phyloP scores from a whole-genome alignment of 495 filamentous ascomycete species.

The Aspergillus haitiensis region DNA sequence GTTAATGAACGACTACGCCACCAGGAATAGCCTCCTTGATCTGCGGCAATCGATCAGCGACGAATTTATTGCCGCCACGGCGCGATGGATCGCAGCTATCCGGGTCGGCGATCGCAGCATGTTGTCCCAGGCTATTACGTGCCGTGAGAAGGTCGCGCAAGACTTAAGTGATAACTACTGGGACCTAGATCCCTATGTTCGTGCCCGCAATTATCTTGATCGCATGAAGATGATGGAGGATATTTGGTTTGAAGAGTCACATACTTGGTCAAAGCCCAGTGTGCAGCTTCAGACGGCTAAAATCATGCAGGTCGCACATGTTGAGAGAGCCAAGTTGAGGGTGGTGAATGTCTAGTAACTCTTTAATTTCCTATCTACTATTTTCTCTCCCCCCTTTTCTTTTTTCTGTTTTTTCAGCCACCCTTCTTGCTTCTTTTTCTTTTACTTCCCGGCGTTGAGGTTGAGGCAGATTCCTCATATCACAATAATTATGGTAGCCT shows the following conservation, averaged over 20 bases:
- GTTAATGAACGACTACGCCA: conserved; percentile 59
- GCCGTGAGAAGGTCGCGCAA: neutral
- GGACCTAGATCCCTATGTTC: conserved; percentile 11
- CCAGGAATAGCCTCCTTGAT: conserved; percentile 54
- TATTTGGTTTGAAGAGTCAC: neutral
- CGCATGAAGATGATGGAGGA: conserved; percentile 9
- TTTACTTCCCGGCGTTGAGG: no score
- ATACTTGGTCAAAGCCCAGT: conserved; percentile 1
- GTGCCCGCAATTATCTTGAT: conserved; percentile 13
- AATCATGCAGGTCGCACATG: neutral
- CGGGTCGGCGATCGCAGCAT: neutral
- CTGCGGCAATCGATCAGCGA: conserved; percentile 59
- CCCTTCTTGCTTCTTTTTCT: neutral
- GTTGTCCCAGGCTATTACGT: neutral
- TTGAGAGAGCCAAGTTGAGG: neutral
- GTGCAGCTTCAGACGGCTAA: neutral
- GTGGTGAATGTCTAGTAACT: neutral
- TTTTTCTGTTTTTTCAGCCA: neutral
- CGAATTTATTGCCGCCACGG: conserved; percentile 63
- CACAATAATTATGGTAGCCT: no score
- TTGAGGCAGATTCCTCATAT: no score
- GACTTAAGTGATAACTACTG: conserved; percentile 12
- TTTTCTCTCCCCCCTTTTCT: neutral
- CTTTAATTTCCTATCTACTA: neutral
- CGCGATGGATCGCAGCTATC: conserved; percentile 57